These are phyloP conservation scores for Colletotrichum musae DNA, from an alignment of 2,329 filamentous ascomycete genomes.

Conservation along the genomic window DNA sequence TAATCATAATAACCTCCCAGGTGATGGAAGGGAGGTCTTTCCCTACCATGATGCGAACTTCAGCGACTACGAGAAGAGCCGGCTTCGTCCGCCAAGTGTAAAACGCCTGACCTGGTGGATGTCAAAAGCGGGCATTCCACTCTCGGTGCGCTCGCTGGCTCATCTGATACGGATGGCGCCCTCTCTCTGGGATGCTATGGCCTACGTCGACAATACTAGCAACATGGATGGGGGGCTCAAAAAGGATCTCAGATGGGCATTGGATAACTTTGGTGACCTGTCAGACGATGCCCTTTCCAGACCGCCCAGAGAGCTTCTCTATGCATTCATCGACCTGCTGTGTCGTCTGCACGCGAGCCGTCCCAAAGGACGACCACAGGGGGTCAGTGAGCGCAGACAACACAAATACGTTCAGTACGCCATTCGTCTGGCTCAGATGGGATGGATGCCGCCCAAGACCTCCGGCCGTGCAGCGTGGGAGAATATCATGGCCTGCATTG, in stretches of 20 bases:
- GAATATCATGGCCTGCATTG: constrained; percentile 25
- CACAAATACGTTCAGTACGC: constrained; percentile 25
- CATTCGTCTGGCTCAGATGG: constrained; percentile 16
- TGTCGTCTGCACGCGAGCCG: constrained; percentile 34
- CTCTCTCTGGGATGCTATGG: constrained; percentile 42
- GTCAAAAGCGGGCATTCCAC: constrained; percentile 59
- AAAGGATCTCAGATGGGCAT: not conserved
- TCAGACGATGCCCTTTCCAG: not conserved
- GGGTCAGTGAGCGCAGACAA: not conserved
- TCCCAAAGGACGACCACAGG: constrained; percentile 2
- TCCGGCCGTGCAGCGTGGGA: constrained; percentile 32
- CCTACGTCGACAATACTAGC: constrained; percentile 47
- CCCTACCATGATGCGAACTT: constrained; percentile 61
- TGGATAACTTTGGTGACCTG: not conserved
- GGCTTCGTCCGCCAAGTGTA: constrained; percentile 72
- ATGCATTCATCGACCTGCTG: constrained; percentile 24
- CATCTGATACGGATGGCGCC: constrained; percentile 32
- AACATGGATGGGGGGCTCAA: constrained; percentile 15
- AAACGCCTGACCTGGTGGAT: constrained; percentile 73
- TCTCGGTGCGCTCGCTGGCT: constrained; percentile 41
- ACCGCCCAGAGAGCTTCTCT: constrained; percentile 50
- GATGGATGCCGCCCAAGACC: not conserved
- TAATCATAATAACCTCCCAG: constrained; percentile 40
- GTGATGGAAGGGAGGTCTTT: constrained; percentile 51
- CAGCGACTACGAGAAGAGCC: constrained; percentile 75